Evolutionary conservation across 2,329 filamentous ascomycete genomes (phyloP).

Genomic region (Ascochyta viciae-villosae): DNA sequence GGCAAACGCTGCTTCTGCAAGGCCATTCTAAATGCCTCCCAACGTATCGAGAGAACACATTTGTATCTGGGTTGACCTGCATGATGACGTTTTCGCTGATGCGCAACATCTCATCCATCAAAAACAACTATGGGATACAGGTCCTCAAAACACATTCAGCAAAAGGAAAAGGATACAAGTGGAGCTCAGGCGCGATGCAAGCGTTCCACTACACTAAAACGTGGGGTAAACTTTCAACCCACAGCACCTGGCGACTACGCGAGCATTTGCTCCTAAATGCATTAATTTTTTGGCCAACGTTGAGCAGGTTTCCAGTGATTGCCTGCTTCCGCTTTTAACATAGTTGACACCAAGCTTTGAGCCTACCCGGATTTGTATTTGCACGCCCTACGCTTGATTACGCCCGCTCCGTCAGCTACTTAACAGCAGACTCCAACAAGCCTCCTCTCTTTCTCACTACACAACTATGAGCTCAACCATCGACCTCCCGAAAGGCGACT

Average conservation of each 20-base stretch:
- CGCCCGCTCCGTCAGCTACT: not conserved
- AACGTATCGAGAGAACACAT: too few species aligned
- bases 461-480: constrained; percentile 34
- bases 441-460: not conserved
- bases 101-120: too few species aligned
- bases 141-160: too few species aligned
- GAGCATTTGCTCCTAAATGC: not conserved
- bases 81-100: too few species aligned
- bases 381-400: not conserved
- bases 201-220: constrained; percentile 7
- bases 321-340: not conserved
- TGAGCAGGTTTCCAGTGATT: too few species aligned
- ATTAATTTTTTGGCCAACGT: too few species aligned
- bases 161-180: not conserved
- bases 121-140: too few species aligned
- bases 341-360: not conserved
- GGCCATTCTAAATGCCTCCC: too few species aligned
- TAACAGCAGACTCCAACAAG: not conserved
- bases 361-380: not conserved
- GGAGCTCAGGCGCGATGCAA: not conserved
- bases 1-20: too few species aligned
- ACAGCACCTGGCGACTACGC: not conserved
- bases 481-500: constrained; percentile 57
- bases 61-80: too few species aligned
- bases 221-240: constrained; percentile 5